Base-by-base conservation (phyloP, 805 yeast genomes). In the Candida lessepsii region DNA sequence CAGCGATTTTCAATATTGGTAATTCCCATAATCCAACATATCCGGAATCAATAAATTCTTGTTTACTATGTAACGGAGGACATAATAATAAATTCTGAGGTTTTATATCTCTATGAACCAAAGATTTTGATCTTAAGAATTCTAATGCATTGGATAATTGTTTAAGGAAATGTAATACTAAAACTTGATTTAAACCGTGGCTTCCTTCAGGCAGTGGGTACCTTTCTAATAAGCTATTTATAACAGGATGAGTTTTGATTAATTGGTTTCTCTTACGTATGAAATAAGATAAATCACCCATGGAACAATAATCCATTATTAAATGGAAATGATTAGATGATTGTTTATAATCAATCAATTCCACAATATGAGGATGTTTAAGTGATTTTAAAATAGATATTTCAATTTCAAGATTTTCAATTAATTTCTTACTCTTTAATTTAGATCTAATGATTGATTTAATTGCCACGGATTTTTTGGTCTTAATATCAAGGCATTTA, bases 271-370 rank as follows among this genome's bases (percentile, higher is more conserved):
- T 74, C 56, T 80, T 81, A 54, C 86, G 78, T 41, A 93, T 90
- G 51, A 93, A 83, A 54, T 81, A 86, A 0, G 96, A 86, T 46
- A 93, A 72, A 63, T 93, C 99, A 10, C 99, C 99, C 57, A 93
- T 69, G 1, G 97, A 81, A 60, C 99, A 93, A 66, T 88, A 93
- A 61, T 93, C 98, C 97, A 93, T 93, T 13, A 91, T 81, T 47
- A 93, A 68, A 58, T 88, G 91, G 67, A 89, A 87, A 60, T 90
- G 87, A 9, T 80, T 60, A 8, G 79, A 63, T 1, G 96, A 83
- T 56, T 87, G 83, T 44, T 80, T 80, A 56, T 88, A 89, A 56
- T 91, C 98, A 44, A 86, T 64, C 35, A 93, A 68, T 13, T 83
- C 83, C 9, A 93, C 99, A 40, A 93, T 85, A 60, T 93, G 98